These are phyloP conservation scores for Hygrophorus pudorinus DNA, from an alignment of 768 basidiomycete species.

Conservation along the genomic window DNA sequence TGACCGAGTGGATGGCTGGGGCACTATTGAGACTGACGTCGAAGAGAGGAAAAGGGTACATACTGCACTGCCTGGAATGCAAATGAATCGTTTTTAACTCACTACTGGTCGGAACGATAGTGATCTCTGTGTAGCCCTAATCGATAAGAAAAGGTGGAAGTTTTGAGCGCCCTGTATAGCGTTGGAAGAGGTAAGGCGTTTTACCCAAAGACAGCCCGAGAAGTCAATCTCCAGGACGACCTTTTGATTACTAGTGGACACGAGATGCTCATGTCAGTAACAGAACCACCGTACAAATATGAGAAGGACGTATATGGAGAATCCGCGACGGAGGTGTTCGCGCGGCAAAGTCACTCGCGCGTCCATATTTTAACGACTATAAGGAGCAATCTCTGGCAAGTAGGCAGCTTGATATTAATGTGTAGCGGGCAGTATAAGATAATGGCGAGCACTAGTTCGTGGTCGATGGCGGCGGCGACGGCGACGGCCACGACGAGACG, in stretches of 20 bases:
- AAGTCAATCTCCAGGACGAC: slow-evolving; percentile 93
- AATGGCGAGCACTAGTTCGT: slow-evolving; percentile 18
- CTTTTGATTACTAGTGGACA: slow-evolving; percentile 91
- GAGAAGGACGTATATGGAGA: slow-evolving; percentile 73
- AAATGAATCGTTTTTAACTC: slow-evolving; percentile 80
- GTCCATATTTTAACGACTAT: slow-evolving; percentile 28
- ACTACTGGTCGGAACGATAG: slow-evolving; percentile 69
- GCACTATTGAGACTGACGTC: neutral
- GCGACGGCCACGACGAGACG: too few species aligned
- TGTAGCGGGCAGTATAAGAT: slow-evolving; percentile 13
- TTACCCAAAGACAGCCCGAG: slow-evolving; percentile 75
- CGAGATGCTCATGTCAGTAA: slow-evolving; percentile 34
- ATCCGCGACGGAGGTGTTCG: slow-evolving; percentile 74
- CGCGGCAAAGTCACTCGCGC: slow-evolving; percentile 52
- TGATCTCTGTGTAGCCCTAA: slow-evolving; percentile 91
- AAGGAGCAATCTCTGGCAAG: too few species aligned
- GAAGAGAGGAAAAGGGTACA: slow-evolving; percentile 18
- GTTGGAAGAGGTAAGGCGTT: slow-evolving; percentile 20
- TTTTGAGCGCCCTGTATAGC: neutral
- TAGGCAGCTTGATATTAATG: slow-evolving; percentile 7
- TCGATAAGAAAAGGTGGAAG: neutral
- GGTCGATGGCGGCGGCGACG: slow-evolving; percentile 23
- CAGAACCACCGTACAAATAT: slow-evolving; percentile 15
- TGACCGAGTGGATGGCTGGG: slow-evolving; percentile 63
- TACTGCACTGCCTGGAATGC: slow-evolving; percentile 83